These are phyloP conservation scores for Herpotrichia juniperi DNA, from an alignment of 2,329 filamentous ascomycete genomes.

Conservation along the genomic window DNA sequence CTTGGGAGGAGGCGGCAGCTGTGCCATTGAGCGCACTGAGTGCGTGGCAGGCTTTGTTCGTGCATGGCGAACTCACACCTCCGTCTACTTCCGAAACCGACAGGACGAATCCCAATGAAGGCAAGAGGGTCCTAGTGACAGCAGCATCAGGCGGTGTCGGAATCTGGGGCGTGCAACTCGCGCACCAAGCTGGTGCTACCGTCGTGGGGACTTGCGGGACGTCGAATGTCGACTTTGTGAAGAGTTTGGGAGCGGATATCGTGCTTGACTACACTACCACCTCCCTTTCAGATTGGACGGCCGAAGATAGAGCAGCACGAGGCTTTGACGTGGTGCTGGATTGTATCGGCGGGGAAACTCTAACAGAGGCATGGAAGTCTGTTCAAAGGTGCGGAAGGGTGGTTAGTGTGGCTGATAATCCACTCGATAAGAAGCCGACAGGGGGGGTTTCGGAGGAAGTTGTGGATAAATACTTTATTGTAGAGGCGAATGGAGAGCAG, in stretches of 20 bases:
- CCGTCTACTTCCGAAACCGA: neutral
- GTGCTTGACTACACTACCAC: conserved; percentile 49
- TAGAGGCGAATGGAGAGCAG: conserved; percentile 45
- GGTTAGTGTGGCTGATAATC: conserved; percentile 49
- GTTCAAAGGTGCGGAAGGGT: conserved; percentile 46
- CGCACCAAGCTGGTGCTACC: conserved; percentile 43
- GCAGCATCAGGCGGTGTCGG: conserved; percentile 55
- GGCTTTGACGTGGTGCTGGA: conserved; percentile 55
- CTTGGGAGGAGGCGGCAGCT: conserved; percentile 45
- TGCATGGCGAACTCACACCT: conserved; percentile 15
- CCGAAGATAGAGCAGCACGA: conserved; percentile 20
- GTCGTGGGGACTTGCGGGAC: conserved; percentile 50
- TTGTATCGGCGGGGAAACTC: conserved; percentile 49
- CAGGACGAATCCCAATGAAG: conserved; percentile 10
- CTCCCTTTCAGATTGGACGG: conserved; percentile 42
- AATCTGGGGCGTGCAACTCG: conserved; percentile 52
- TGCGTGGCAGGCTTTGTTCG: conserved; percentile 52
- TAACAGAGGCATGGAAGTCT: conserved; percentile 52
- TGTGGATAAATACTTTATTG: conserved; percentile 50
- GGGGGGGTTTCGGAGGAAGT: conserved; percentile 35
- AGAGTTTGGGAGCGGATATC: conserved; percentile 47
- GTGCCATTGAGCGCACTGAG: conserved; percentile 50
- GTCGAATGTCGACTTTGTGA: conserved; percentile 48
- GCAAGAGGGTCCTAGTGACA: conserved; percentile 51
- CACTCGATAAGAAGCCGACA: conserved; percentile 33